Percentiles rank a stretch among this genome's conserved stretches.
Evolutionary conservation across 768 basidiomycete species (phyloP).

Genomic region (Fibroporia radiculosa): DNA sequence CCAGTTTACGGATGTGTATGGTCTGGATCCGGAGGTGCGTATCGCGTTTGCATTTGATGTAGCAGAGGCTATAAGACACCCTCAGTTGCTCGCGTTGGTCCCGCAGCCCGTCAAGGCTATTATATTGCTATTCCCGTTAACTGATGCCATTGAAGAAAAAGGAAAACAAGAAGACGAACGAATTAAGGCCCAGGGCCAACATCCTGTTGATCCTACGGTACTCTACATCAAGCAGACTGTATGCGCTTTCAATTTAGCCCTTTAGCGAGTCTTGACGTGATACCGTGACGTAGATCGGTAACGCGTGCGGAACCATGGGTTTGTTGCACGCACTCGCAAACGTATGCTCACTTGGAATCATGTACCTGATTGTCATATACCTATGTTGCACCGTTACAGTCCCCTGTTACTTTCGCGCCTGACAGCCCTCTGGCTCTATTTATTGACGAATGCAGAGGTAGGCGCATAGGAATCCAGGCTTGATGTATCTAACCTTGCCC

Average conservation of each 20-base stretch:
- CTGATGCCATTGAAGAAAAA: constrained; percentile 39
- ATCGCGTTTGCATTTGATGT: background rate
- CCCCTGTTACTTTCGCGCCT: constrained; percentile 47
- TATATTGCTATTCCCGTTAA: constrained; percentile 76
- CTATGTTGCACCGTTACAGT: no score
- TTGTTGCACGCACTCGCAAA: constrained; percentile 53
- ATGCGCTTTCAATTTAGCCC: constrained; percentile 9
- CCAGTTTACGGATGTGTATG: constrained; percentile 65
- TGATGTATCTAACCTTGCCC: background rate
- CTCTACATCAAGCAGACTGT: constrained; percentile 93
- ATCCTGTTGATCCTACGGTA: constrained; percentile 51
- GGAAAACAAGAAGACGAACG: constrained; percentile 53
- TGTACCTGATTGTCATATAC: no score
- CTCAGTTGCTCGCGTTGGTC: constrained; percentile 62
- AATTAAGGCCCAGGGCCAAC: constrained; percentile 39
- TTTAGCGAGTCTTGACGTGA: background rate
- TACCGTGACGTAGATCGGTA: constrained; percentile 19
- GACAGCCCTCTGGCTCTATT: constrained; percentile 58
- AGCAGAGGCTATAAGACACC: constrained; percentile 1
- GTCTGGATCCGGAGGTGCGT: constrained; percentile 58
- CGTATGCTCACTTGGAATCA: constrained; percentile 31
- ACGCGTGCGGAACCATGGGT: constrained; percentile 25
- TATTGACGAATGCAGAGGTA: constrained; percentile 56
- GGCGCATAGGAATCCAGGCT: background rate
- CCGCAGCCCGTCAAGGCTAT: constrained; percentile 75